Base-by-base conservation (phyloP, 2,329 filamentous ascomycete species). In the Fusarium odoratissimum region DNA sequence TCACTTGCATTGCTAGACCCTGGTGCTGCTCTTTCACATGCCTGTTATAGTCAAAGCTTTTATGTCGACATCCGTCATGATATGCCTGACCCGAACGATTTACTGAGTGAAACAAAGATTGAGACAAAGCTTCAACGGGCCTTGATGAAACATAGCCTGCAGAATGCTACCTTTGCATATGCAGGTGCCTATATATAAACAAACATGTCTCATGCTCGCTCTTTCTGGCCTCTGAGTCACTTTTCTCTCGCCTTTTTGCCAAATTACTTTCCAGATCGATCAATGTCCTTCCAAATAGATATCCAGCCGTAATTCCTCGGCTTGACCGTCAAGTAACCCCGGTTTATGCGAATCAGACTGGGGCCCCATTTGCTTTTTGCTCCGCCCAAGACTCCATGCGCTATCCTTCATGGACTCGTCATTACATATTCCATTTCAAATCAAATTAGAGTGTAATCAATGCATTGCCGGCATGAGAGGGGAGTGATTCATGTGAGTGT, bases 351-450 rank as follows among this genome's bases (percentile, higher is more conserved):
- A 66, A 62, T 64, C 69, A 61, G 67, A 60, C 68, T 52, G 54
- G 61, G 69, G 48, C 51, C 54, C 56, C 42, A 60, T 67, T 68
- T 67, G 64, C 67, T 64, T 76, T 69, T 77, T 65, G 48, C 64
- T 60, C 72, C 65, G 57, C 62, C 67, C 58, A 60, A 62, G 64
- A 75, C 70, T 71, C 75, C 73, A 71, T 75, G 62, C 66, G 67
- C 65, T 75, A 52, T 76, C 65, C 46, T 72, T 77, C 75, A 74
- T 71, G 63, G 73, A 66, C 66, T 74, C 66, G 60, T 77, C 68
- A 71, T 73, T 71, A 55, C 63, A 59, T 73, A 49, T 62, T 57
- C 72, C 59, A 60, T 60, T 59, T 58, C 54, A 64, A 51, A 56
- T 60, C 62, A 70, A 69, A 70, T 48, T 30, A 69, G 63, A 67